phyloP scores from a whole-genome alignment of 108 stramenopile genomes.

The Skeletonema marinoi region DNA sequence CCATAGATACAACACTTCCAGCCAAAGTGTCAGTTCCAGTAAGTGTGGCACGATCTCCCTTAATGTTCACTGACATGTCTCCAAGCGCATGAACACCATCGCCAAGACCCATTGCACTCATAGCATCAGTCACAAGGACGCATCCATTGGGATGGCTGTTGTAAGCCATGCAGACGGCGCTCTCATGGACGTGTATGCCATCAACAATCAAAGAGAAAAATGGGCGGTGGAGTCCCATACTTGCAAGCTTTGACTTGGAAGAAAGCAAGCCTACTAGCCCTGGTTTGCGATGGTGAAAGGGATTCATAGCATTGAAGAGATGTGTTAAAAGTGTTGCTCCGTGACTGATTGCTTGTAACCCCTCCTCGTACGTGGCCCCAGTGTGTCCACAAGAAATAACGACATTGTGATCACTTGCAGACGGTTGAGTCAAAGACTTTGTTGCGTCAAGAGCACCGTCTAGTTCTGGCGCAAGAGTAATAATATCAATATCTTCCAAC shows the following conservation, averaged over 20 bases:
- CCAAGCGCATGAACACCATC: constrained; percentile 47
- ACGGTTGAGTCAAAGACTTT: constrained; percentile 7
- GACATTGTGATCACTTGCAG: constrained; percentile 15
- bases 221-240: constrained; percentile 8
- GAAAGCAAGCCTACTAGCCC: constrained; percentile 59
- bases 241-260: constrained; percentile 10
- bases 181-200: constrained; percentile 57
- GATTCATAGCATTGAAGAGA: constrained; percentile 66
- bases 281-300: constrained; percentile 67
- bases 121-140: constrained; percentile 68
- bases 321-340: constrained; percentile 65
- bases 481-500: constrained; percentile 34
- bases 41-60: constrained; percentile 43
- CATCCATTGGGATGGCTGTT: constrained; percentile 47
- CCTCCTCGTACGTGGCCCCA: constrained; percentile 44
- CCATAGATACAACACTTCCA: constrained; percentile 57
- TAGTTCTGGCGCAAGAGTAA: constrained; percentile 66
- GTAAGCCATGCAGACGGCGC: constrained; percentile 52
- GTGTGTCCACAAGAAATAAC: constrained; percentile 59
- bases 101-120: constrained; percentile 63
- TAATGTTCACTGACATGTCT: constrained; percentile 28
- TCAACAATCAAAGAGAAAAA: constrained; percentile 50
- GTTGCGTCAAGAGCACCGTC: constrained; percentile 40
- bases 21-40: constrained; percentile 58
- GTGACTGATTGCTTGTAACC: constrained; percentile 27